Evolutionary conservation across 768 basidiomycete species (phyloP).

Genomic region (Rhizopogon roseolus): DNA sequence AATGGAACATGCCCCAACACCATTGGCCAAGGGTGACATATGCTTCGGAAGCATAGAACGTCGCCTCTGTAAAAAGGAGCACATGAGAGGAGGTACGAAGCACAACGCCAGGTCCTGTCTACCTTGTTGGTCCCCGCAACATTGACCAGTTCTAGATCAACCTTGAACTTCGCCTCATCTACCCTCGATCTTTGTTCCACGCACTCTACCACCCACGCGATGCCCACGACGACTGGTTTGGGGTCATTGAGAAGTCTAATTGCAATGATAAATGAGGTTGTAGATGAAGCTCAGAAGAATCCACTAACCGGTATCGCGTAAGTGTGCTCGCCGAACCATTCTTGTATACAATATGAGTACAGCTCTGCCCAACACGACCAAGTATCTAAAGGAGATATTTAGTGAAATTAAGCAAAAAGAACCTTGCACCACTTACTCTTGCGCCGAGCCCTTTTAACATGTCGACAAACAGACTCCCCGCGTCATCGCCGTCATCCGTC

Average conservation of each 20-base stretch:
- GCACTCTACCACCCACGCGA: slow-evolving; percentile 88
- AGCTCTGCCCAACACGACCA: slow-evolving; percentile 60
- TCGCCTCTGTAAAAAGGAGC: slow-evolving; percentile 48
- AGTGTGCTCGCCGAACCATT: slow-evolving; percentile 74
- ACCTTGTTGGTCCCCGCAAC: slow-evolving; percentile 66
- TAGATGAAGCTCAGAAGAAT: neutral
- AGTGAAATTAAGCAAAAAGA: neutral
- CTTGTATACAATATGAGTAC: slow-evolving; percentile 86
- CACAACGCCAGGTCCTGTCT: slow-evolving; percentile 1
- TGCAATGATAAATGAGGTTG: neutral
- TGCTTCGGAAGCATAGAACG: slow-evolving; percentile 69
- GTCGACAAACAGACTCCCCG: slow-evolving; percentile 74
- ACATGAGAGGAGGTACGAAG: neutral
- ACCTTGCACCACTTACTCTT: slow-evolving; percentile 43
- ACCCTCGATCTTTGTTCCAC: slow-evolving; percentile 60
- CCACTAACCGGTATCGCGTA: slow-evolving; percentile 58
- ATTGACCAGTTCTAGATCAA: slow-evolving; percentile 57
- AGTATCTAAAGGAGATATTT: slow-evolving; percentile 39
- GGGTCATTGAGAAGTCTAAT: slow-evolving; percentile 57
- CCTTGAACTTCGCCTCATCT: slow-evolving; percentile 60
- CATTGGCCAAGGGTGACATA: slow-evolving; percentile 32
- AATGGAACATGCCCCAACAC: slow-evolving; percentile 7
- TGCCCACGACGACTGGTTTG: slow-evolving; percentile 73
- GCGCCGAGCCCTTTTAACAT: slow-evolving; percentile 81
- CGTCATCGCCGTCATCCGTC: slow-evolving; percentile 73